A percentile compares a stretch with the other conserved stretches of the same genome.
phyloP scores from a whole-genome alignment of 2,329 filamentous ascomycete species.

The Colletotrichum echinochloae region DNA sequence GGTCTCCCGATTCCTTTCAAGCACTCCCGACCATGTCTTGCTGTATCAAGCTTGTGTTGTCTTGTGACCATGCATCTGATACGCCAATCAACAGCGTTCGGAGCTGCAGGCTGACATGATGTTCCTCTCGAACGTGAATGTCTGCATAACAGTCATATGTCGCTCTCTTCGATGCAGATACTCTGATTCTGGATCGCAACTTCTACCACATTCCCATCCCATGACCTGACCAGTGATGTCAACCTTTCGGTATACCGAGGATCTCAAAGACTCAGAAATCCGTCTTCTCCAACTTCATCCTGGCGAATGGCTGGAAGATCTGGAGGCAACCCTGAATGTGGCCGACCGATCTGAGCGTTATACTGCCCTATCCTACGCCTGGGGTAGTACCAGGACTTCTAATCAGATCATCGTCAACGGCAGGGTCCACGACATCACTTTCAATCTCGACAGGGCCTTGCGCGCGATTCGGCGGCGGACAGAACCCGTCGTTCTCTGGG shows the following conservation, averaged over 20 bases:
- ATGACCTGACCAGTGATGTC: slow-evolving; percentile 8
- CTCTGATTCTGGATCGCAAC: too few species aligned
- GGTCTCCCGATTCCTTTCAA: too few species aligned
- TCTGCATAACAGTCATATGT: background rate
- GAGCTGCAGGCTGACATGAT: slow-evolving; percentile 7
- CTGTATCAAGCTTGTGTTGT: background rate
- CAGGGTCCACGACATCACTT: slow-evolving; percentile 42
- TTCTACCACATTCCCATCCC: background rate
- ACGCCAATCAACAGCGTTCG: background rate
- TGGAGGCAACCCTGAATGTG: slow-evolving; percentile 19
- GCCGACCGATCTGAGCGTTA: slow-evolving; percentile 33
- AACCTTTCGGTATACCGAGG: background rate
- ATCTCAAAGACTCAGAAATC: slow-evolving; percentile 4
- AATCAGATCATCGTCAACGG: slow-evolving; percentile 44
- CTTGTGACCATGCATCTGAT: background rate
- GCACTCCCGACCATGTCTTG: background rate
- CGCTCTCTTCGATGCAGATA: too few species aligned
- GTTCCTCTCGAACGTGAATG: too few species aligned
- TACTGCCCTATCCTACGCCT: slow-evolving; percentile 47
- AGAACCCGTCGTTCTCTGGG: slow-evolving; percentile 13
- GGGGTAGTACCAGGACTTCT: slow-evolving; percentile 43
- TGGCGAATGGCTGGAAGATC: slow-evolving; percentile 33
- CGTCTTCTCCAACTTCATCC: slow-evolving; percentile 32
- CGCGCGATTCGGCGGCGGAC: slow-evolving; percentile 43
- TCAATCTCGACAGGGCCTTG: slow-evolving; percentile 47